Conservation (phyloP, 345 rosid species). For the Excoecaria agallocha region DNA sequence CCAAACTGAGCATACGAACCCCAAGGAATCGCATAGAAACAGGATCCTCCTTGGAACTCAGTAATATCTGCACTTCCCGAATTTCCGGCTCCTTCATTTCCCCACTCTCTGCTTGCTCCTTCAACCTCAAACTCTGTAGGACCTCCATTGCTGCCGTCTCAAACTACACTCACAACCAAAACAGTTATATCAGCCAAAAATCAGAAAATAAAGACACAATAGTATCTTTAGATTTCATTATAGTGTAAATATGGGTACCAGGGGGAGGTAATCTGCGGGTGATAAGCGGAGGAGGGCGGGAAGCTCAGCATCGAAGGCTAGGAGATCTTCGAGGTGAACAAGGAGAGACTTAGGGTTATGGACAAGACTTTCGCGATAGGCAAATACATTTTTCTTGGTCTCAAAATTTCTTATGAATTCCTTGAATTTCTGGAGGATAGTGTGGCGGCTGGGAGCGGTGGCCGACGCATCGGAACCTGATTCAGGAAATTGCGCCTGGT, state of each 20-base stretch:
- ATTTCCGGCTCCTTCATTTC: constrained; percentile 77
- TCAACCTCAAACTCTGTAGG: constrained; percentile 68
- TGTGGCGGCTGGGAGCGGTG: constrained; percentile 57
- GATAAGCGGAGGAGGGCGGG: constrained; percentile 74
- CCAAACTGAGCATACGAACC: constrained; percentile 30
- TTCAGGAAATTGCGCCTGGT: constrained; percentile 86
- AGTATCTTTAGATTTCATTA: background rate
- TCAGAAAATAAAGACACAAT: too few relatives aligned
- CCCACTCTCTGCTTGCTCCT: constrained; percentile 65
- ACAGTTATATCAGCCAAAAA: background rate
- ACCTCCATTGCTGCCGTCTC: constrained; percentile 95
- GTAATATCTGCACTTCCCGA: constrained; percentile 69
- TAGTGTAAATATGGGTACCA: constrained; percentile 33
- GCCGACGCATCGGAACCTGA: constrained; percentile 33
- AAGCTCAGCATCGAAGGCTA: constrained; percentile 76
- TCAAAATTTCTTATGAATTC: constrained; percentile 87
- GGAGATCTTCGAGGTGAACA: constrained; percentile 77
- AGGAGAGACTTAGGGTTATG: constrained; percentile 65
- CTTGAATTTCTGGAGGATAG: constrained; percentile 69
- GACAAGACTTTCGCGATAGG: constrained; percentile 79
- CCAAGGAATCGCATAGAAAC: constrained; percentile 83
- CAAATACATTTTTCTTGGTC: constrained; percentile 65
- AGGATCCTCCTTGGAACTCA: constrained; percentile 78
- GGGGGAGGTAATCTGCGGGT: constrained; percentile 76
- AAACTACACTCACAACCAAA: constrained; percentile 39